These are phyloP conservation scores for Ganoderma meredithae DNA, from an alignment of 1,284 basidiomycete species.

Conservation along the genomic window DNA sequence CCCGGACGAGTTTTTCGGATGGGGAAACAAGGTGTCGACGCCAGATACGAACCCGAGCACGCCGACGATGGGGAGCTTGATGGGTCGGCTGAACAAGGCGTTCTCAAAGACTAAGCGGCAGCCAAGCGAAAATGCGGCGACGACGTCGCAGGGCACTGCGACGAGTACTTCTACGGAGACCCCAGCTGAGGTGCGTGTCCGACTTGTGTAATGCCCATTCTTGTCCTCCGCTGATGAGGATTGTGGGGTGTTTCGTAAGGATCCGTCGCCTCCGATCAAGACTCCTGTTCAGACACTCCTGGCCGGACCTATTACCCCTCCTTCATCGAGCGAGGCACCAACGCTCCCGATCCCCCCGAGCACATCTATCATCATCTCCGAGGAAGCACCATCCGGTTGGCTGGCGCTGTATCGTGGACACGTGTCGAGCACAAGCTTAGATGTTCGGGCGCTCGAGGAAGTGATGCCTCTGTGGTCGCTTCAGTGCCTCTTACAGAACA, in stretches of 20 bases:
- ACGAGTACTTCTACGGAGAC: conserved; percentile 35
- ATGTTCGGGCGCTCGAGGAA: conserved; percentile 77
- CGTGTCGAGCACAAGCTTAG: conserved; percentile 67
- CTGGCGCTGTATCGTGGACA: conserved; percentile 81
- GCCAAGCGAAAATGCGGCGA: conserved; percentile 44
- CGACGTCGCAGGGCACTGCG: conserved; percentile 36
- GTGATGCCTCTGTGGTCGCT: conserved; percentile 88
- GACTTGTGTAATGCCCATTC: conserved; percentile 6
- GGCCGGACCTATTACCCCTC: conserved; percentile 73
- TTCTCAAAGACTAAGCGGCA: conserved; percentile 67
- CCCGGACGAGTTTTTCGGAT: conserved; percentile 63
- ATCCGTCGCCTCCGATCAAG: conserved; percentile 34
- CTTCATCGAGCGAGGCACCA: conserved; percentile 78
- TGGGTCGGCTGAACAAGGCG: conserved; percentile 81
- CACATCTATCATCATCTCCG: conserved; percentile 82
- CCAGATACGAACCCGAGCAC: conserved; percentile 48
- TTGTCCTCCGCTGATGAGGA: background rate
- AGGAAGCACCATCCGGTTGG: conserved; percentile 85
- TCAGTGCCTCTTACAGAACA: conserved; percentile 84
- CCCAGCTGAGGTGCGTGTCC: conserved; percentile 42
- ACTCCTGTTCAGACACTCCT: conserved; percentile 74
- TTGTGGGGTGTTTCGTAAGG: conserved; percentile 16
- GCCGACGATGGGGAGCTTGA: conserved; percentile 67
- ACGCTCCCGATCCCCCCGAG: conserved; percentile 66
- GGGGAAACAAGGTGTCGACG: conserved; percentile 51